Base-by-base conservation (phyloP, 768 basidiomycete genomes). In the Suillus discolor region DNA sequence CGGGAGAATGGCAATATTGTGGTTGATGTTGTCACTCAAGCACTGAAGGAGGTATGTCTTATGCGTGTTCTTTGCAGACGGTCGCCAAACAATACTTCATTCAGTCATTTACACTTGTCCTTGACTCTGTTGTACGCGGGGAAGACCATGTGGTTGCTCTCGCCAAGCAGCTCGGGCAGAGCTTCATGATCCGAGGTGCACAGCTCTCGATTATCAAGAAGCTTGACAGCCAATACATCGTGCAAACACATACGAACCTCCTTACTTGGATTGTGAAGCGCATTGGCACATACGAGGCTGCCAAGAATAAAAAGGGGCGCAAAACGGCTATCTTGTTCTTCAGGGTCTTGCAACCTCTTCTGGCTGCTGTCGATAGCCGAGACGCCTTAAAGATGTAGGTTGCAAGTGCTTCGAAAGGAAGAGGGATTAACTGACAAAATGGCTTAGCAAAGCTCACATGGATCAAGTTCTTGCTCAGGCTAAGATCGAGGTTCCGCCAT, bases 141-240 rank as follows among this genome's bases (percentile, higher is more conserved):
- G 93, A 92, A 67, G 83, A 82, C 1, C 87, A 85, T 54, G 80
- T 87, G n/a, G 75, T 91, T 3, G 83, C 87, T 11, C 84, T 99
- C 8, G 87, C 91, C 42, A 96, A 95, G 72, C 79, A 90, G 3
- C 80, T 98, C 16, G 80, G 88, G 0, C 81, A 86, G 3, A 89
- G 87, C 62, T 89, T 96, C 71, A 75, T 93, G 64, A 84, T 96
- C 41, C 90, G 96, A 13, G 97, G 97, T 25, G 91, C 89, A n/a
- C 95, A 97, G 68, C 87, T 99, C 18, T 80, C 92, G 0, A 80
- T 97, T 55, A 79, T 95, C 55, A 87, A 86, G 20, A 87, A 89
- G 11, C 80, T 98, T 28, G 89, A 91, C 25, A 77, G 82, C 38
- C 80, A 86, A 69, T 83, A 87, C 67, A 79, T 95, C 47, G 85